phyloP scores from a whole-genome alignment of 2,329 filamentous ascomycete species.

The Cladosporium sp. region DNA sequence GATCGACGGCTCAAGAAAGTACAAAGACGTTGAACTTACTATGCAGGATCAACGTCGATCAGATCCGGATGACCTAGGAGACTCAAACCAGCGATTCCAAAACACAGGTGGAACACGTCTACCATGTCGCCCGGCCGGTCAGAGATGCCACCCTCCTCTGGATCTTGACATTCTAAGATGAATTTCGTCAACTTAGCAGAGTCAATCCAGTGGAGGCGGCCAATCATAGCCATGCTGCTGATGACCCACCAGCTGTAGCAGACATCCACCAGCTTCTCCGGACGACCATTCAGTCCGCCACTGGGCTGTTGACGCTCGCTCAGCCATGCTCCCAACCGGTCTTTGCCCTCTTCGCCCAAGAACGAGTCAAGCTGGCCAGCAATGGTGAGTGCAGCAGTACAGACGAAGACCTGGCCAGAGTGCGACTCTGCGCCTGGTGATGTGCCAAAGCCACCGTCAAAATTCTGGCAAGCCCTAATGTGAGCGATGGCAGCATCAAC shows the following conservation, averaged over 20 bases:
- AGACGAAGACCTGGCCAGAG: conserved; percentile 93
- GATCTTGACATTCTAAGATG: conserved; percentile 85
- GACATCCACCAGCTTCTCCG: conserved; percentile 93
- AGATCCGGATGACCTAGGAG: conserved; percentile 74
- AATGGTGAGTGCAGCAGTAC: conserved; percentile 80
- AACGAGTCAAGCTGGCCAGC: conserved; percentile 66
- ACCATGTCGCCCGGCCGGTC: conserved; percentile 93
- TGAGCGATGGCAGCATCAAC: conserved; percentile 75
- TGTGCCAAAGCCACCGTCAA: conserved; percentile 90
- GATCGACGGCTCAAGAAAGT: background rate
- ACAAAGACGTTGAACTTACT: conserved; percentile 49
- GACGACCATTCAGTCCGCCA: conserved; percentile 87
- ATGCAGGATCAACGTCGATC: conserved; percentile 78
- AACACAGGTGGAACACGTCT: conserved; percentile 93
- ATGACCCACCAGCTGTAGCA: conserved; percentile 99
- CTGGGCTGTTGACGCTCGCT: conserved; percentile 85
- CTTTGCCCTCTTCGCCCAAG: conserved; percentile 63
- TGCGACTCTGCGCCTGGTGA: conserved; percentile 90
- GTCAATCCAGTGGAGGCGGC: conserved; percentile 89
- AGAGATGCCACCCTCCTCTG: conserved; percentile 76
- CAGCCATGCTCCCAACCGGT: conserved; percentile 82
- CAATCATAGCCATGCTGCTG: conserved; percentile 86
- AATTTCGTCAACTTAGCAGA: conserved; percentile 71
- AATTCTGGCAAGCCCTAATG: conserved; percentile 79
- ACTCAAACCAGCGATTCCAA: conserved; percentile 83